Percentiles rank a stretch among this genome's conserved stretches.
These are phyloP conservation scores for Cutaneotrichosporon mucoides DNA, from an alignment of 1,284 basidiomycete species.

Conservation along the genomic window DNA sequence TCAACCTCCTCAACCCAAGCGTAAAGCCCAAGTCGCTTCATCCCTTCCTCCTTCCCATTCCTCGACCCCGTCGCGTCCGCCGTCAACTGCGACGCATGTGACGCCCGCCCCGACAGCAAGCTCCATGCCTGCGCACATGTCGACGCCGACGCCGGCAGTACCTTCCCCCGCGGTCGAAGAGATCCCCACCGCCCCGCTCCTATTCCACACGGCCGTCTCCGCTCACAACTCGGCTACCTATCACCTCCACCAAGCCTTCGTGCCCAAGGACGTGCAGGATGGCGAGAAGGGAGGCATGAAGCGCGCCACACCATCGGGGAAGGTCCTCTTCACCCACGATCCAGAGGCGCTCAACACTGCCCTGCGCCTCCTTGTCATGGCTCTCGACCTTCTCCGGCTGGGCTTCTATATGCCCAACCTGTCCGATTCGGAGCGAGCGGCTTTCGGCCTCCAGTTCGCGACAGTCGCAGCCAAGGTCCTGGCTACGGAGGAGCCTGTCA, in stretches of 20 bases:
- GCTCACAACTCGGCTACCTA: constrained; percentile 28
- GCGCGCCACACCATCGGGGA: neutral
- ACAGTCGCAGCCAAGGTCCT: constrained; percentile 33
- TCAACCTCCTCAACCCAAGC: neutral
- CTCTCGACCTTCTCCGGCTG: constrained; percentile 31
- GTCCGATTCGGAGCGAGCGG: constrained; percentile 33
- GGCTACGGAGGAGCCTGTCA: constrained; percentile 10
- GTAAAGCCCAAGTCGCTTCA: neutral
- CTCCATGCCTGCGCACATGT: neutral
- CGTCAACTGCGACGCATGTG: neutral
- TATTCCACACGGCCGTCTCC: constrained; percentile 34
- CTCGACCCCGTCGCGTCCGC: neutral
- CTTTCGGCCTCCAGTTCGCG: constrained; percentile 34
- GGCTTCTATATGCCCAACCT: constrained; percentile 22
- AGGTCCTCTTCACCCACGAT: constrained; percentile 23
- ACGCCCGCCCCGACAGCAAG: neutral
- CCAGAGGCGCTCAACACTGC: constrained; percentile 24
- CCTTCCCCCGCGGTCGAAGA: neutral
- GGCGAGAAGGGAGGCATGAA: constrained; percentile 5
- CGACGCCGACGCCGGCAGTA: no score
- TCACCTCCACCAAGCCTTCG: constrained; percentile 39
- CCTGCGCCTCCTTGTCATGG: constrained; percentile 27
- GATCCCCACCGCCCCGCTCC: constrained; percentile 14
- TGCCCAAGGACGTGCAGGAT: constrained; percentile 22
- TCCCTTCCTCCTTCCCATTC: neutral